Evolutionary conservation across 768 basidiomycete species (phyloP), one percentile per base, ranked within the genome.

Genomic region (Lactarius sp.): DNA sequence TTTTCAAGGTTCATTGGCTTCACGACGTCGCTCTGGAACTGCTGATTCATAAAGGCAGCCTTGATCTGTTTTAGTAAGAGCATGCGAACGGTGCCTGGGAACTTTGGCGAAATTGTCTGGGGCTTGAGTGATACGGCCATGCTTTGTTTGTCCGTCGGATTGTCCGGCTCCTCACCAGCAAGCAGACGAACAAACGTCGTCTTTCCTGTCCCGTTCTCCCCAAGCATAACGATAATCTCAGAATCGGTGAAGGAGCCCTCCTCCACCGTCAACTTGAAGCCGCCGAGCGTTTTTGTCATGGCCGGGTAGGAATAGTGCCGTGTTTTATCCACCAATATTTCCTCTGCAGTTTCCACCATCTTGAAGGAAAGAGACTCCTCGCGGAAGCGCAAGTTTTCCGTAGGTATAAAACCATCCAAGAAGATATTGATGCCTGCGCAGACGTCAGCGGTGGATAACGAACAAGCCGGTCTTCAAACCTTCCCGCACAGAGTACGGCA

Each of bases 141-240:
- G 49, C 83, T 82, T 76, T 92, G 84, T 73, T 89, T 91, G 75
- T 90, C 88, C 52, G 87, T 83, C 75, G 90, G 88, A 52, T 79
- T 73, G 76, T 99, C 97, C 6, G 96, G 96, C 20, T 81, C 85
- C 69, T 97, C 95, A 44, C 97, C 97, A 1, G 94, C 94, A 56
- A 99, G 82, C 59, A 99, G 78, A 65, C 95, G 91, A 61, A 99
- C 94, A 74, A 99, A 93, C 1, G 97, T 99, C 50, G 97, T 98
- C 81, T 99, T 99, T 44, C 97, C 95, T 2, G 94, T 99, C 55
- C 97, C 97, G 76, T 99, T 99, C 83, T 99, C 97, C 66, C 97
- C 97, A 39, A 99, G 80, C 88, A 99, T 92, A 74, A 99, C 97
- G 70, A 99, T 93, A 74, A 99, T 99, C 75, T 99, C 97, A 2